Percentiles rank a stretch among this genome's conserved stretches.
phyloP scores from a whole-genome alignment of 2,329 filamentous ascomycete genomes.

The Fusarium veterinarium region DNA sequence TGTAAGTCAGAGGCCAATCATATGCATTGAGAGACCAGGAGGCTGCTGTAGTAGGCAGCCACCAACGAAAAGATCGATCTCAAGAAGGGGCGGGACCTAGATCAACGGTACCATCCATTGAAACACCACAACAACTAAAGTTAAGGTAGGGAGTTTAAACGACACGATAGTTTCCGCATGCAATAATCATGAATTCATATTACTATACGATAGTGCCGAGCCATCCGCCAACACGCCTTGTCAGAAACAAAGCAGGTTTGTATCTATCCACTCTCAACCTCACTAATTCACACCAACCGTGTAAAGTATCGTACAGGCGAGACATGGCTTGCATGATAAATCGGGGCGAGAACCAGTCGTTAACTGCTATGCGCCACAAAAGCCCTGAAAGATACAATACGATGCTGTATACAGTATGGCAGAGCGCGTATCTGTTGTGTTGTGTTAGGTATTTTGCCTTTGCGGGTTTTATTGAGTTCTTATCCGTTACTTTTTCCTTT shows the following conservation, averaged over 20 bases:
- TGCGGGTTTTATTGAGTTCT: slow-evolving; percentile 8
- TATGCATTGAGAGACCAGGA: slow-evolving; percentile 10
- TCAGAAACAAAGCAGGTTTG: slow-evolving; percentile 19
- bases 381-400: slow-evolving; percentile 6
- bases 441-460: slow-evolving; percentile 6
- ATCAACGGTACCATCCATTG: slow-evolving; percentile 20
- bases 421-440: background rate
- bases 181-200: slow-evolving; percentile 7
- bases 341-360: slow-evolving; percentile 30
- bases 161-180: slow-evolving; percentile 33
- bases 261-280: background rate
- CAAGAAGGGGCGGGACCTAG: slow-evolving; percentile 29
- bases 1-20: slow-evolving; percentile 35
- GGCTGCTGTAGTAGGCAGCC: slow-evolving; percentile 31
- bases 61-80: slow-evolving; percentile 34
- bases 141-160: background rate
- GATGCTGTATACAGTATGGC: slow-evolving; percentile 22
- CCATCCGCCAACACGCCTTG: slow-evolving; percentile 8
- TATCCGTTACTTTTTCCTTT: slow-evolving; percentile 5
- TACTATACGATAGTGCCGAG: slow-evolving; percentile 28
- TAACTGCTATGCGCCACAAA: slow-evolving; percentile 33
- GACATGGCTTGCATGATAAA: slow-evolving; percentile 43
- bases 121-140: slow-evolving; percentile 17
- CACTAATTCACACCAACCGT: slow-evolving; percentile 2
- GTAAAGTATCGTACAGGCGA: slow-evolving; percentile 25